Base-by-base conservation (phyloP, 75 land plant species). In the Pinus albicaulis region DNA sequence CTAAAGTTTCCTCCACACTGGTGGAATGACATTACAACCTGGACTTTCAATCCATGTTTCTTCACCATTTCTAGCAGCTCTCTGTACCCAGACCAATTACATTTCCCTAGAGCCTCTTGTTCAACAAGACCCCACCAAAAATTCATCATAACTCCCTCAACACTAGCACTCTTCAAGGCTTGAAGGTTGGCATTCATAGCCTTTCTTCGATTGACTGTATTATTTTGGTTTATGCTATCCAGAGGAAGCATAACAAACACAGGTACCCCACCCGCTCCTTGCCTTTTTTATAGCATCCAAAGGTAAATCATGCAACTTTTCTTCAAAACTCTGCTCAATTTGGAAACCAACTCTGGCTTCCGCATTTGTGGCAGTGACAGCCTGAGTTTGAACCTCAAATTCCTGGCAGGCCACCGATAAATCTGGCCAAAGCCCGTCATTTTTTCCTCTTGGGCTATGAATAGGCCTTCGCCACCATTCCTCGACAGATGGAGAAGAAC, bases 101-200 rank as follows among this genome's bases (percentile, higher is more conserved):
- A 92, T 23, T 53, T 66, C n/a, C 89, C 85, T 3, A 92, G 92
- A 23, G 61, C 66, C 48, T 94, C 98, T 61, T 79, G 80, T 85
- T 94, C 98, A 56, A 94, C 95, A 78, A 92, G 61, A 14, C 98
- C 98, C 98, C 98, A 94, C 96, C 98, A 94, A 63, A 94, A 92
- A 70, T 94, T 95, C 88, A 94, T 82, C 98, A 94, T 94, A 28
- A 94, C 78, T 69, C 98, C 98, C 62, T 90, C 92, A 60, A 92
- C 98, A 6, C 98, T 92, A n/a, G 98, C 95, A 78, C 91, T 92
- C 85, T 89, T 90, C 76, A 94, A 76, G 80, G 95, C 98, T 80
- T 74, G 85, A 55, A 94, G 34, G 34, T 91, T 90, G 72, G 88
- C 89, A 70, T 83, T 82, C 92, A 94, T 88, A 57, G 98, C 95